These are phyloP conservation scores for Lagenidium sp. DNA, from an alignment of 352 stramenopile genomes.

Conservation along the genomic window DNA sequence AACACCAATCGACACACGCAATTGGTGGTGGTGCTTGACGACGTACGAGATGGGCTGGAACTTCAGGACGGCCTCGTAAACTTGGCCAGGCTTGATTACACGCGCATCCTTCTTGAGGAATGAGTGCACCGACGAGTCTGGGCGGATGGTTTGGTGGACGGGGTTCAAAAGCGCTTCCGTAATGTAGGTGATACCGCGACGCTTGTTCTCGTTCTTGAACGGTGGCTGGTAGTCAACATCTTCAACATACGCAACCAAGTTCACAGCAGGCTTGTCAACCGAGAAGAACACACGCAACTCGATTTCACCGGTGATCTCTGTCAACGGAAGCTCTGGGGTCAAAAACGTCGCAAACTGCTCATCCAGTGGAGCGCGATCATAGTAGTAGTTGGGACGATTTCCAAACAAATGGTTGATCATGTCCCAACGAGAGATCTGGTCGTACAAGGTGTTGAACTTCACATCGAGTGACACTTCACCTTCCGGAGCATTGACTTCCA, in stretches of 20 bases:
- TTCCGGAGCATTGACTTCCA: constrained; percentile 24
- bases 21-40: constrained; percentile 65
- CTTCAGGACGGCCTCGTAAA: constrained; percentile 73
- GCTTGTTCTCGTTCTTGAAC: constrained; percentile 79
- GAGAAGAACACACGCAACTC: constrained; percentile 78
- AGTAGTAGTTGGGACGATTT: constrained; percentile 66
- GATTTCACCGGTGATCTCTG: constrained; percentile 62
- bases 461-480: constrained; percentile 30
- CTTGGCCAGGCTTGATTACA: constrained; percentile 43
- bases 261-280: constrained; percentile 48
- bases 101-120: constrained; percentile 51
- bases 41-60: constrained; percentile 75
- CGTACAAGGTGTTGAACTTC: constrained; percentile 27
- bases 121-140: constrained; percentile 55
- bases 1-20: constrained; percentile 63
- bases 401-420: constrained; percentile 68
- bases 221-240: constrained; percentile 61
- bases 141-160: constrained; percentile 47
- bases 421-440: constrained; percentile 59
- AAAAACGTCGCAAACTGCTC: constrained; percentile 53
- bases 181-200: constrained; percentile 70
- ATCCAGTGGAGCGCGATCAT: constrained; percentile 47
- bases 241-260: constrained; percentile 68
- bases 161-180: constrained; percentile 70
- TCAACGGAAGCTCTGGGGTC: constrained; percentile 41